Evolutionary conservation across 2,329 filamentous ascomycete genomes (phyloP).

Genomic region (Neophaeococcomyces mojaviensis): DNA sequence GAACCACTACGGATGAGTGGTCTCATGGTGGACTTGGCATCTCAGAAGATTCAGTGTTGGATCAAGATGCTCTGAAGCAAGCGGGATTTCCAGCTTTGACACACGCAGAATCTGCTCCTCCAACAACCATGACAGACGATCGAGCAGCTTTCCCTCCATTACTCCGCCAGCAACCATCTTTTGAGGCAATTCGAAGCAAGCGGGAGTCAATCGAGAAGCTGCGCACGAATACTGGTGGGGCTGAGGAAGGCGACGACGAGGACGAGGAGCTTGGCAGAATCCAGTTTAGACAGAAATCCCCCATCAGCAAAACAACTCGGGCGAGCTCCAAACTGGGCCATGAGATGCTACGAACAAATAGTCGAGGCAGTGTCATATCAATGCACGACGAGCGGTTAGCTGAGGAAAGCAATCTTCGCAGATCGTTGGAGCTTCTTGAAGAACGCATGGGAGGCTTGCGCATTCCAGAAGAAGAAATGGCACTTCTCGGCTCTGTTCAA

Average conservation of each 20-base stretch:
- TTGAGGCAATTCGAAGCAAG: slow-evolving; percentile 67
- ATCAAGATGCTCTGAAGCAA: slow-evolving; percentile 33
- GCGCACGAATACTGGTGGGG: slow-evolving; percentile 51
- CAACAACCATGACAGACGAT: neutral
- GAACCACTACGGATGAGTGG: slow-evolving; percentile 71
- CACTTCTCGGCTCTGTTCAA: slow-evolving; percentile 17
- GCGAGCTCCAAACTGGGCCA: slow-evolving; percentile 84
- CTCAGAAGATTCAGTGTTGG: slow-evolving; percentile 50
- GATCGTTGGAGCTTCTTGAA: slow-evolving; percentile 27
- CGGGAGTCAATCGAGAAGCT: slow-evolving; percentile 67
- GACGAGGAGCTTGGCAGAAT: slow-evolving; percentile 74
- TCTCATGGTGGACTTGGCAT: slow-evolving; percentile 71
- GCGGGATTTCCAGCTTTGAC: slow-evolving; percentile 47
- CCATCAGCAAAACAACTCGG: slow-evolving; percentile 46
- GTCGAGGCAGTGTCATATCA: slow-evolving; percentile 68
- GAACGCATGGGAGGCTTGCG: slow-evolving; percentile 24
- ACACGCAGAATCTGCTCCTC: slow-evolving; percentile 53
- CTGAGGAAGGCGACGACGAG: slow-evolving; percentile 88
- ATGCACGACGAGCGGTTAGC: slow-evolving; percentile 35
- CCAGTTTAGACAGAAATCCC: slow-evolving; percentile 44
- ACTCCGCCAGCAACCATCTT: slow-evolving; percentile 55
- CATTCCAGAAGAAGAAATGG: slow-evolving; percentile 22
- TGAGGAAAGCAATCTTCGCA: slow-evolving; percentile 22
- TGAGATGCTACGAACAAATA: slow-evolving; percentile 97
- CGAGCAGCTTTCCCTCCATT: slow-evolving; percentile 27